These are phyloP conservation scores for Metschnikowia lunata DNA, from an alignment of 805 yeast species.

Conservation along the genomic window DNA sequence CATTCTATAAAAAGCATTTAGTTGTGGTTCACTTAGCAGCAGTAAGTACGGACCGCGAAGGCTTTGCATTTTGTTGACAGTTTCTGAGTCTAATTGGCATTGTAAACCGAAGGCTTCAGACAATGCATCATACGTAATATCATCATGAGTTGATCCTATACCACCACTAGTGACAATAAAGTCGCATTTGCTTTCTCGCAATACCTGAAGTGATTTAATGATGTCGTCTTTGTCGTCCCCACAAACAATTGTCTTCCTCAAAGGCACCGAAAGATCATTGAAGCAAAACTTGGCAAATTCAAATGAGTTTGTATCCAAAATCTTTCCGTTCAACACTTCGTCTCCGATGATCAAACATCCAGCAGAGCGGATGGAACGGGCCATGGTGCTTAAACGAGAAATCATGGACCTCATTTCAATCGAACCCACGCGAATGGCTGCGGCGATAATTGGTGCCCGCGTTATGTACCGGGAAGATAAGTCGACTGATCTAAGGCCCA, in stretches of 20 bases:
- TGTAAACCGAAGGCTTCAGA: conserved; percentile 58
- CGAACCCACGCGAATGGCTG: background rate
- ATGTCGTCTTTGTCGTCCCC: conserved; percentile 76
- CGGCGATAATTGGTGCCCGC: background rate
- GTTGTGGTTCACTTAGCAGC: conserved; percentile 39
- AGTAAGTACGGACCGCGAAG: conserved; percentile 37
- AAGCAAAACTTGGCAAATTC: conserved; percentile 71
- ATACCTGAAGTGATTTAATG: conserved; percentile 44
- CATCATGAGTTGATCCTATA: conserved; percentile 90
- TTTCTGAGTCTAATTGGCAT: conserved; percentile 48
- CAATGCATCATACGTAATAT: conserved; percentile 74
- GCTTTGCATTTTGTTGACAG: conserved; percentile 55
- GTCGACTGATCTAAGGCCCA: too few species aligned
- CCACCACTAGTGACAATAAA: conserved; percentile 68
- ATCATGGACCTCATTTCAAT: conserved; percentile 1
- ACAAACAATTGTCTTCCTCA: conserved; percentile 63
- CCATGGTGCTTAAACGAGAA: conserved; percentile 11
- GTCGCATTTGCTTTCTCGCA: conserved; percentile 49
- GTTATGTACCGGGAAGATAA: background rate
- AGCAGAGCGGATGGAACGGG: conserved; percentile 30
- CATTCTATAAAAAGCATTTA: conserved; percentile 68
- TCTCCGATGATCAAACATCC: conserved; percentile 74
- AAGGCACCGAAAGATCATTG: conserved; percentile 54
- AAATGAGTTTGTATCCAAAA: conserved; percentile 71
- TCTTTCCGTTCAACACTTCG: conserved; percentile 83